phyloP scores from a whole-genome alignment of 2,329 filamentous ascomycete genomes.

The Colletotrichum graminicola region DNA sequence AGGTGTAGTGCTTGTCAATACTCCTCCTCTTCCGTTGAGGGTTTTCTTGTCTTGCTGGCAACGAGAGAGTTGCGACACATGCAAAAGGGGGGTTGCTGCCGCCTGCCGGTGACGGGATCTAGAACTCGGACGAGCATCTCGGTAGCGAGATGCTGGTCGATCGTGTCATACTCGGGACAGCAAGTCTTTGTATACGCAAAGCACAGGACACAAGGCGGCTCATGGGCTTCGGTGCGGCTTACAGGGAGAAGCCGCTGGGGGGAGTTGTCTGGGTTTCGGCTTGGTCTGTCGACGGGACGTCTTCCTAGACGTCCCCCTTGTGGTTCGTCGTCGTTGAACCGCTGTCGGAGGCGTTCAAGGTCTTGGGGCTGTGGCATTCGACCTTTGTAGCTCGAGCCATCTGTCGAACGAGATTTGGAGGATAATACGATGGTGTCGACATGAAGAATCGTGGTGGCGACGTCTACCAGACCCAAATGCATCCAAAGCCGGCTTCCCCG shows the following conservation, averaged over 20 bases:
- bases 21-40: no score
- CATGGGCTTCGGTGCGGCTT: constrained; percentile 22
- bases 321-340: constrained; percentile 5
- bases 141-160: constrained; percentile 10
- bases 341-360: neutral
- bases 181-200: constrained; percentile 14
- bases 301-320: neutral
- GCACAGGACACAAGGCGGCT: constrained; percentile 23
- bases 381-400: neutral
- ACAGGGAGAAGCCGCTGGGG: constrained; percentile 28
- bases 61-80: constrained; percentile 7
- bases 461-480: neutral
- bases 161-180: constrained; percentile 10
- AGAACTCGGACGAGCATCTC: constrained; percentile 29
- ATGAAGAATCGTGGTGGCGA: neutral
- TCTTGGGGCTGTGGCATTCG: constrained; percentile 19
- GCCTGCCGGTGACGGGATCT: neutral
- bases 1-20: constrained; percentile 9
- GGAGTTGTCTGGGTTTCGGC: constrained; percentile 4
- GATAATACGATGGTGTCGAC: neutral
- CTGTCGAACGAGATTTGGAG: neutral
- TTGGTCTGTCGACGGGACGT: constrained; percentile 2
- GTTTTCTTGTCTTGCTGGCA: neutral
- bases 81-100: neutral
- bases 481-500: neutral